These are phyloP conservation scores for Cenchrus fungigraminus DNA, from an alignment of 176 grass and related monocot genomes.

Conservation along the genomic window DNA sequence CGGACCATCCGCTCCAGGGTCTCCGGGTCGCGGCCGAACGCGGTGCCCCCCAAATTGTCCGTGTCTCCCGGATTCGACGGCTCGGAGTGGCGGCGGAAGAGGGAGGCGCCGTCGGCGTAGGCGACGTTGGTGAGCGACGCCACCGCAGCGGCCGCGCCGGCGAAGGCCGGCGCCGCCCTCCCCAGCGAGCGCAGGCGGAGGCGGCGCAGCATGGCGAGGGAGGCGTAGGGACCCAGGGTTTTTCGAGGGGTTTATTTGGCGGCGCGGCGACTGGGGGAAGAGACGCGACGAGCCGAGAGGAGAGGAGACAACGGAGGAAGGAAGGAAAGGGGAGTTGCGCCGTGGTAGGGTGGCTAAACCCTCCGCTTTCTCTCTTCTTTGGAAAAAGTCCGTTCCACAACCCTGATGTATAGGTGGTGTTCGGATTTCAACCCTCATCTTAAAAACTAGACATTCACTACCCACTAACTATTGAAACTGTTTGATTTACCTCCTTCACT, in stretches of 20 bases:
- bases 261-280: slow-evolving; percentile 18
- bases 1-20: slow-evolving; percentile 64
- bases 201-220: slow-evolving; percentile 42
- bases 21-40: slow-evolving; percentile 58
- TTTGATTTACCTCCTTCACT: too few relatives aligned
- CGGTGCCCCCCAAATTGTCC: background rate
- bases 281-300: background rate
- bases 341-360: background rate
- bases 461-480: too few relatives aligned
- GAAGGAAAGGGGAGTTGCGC: background rate
- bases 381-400: too few relatives aligned
- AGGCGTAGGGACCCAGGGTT: slow-evolving; percentile 33
- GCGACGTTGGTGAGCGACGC: slow-evolving; percentile 50
- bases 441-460: too few relatives aligned
- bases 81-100: slow-evolving; percentile 50
- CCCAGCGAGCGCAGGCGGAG: slow-evolving; percentile 43
- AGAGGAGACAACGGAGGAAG: background rate
- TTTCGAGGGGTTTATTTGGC: slow-evolving; percentile 51
- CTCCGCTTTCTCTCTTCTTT: slow-evolving; percentile 9
- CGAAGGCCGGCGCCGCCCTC: slow-evolving; percentile 34
- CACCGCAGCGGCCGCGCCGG: slow-evolving; percentile 33
- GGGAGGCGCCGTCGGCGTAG: slow-evolving; percentile 68
- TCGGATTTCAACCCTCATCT: too few relatives aligned
- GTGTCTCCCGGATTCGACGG: slow-evolving; percentile 20
- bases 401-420: too few relatives aligned